phyloP scores from a whole-genome alignment of 352 stramenopile species.

The Phytophthora constricta region DNA sequence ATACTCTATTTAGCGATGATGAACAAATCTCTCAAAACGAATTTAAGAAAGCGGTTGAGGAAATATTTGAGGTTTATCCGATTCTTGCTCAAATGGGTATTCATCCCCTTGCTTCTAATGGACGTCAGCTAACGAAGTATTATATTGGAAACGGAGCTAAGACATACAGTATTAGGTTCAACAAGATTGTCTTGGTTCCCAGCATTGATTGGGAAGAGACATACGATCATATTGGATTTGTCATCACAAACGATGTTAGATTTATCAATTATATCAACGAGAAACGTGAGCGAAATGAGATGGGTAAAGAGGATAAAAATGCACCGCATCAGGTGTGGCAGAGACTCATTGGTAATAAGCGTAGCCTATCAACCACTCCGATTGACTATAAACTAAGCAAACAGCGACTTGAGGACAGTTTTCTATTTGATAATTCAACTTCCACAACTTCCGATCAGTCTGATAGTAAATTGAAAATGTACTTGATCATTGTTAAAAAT shows the following conservation, averaged over 20 bases:
- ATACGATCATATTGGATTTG: slow-evolving; percentile 7
- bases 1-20: not conserved
- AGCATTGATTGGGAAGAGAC: slow-evolving; percentile 19
- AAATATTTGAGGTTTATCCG: slow-evolving; percentile 24
- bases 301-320: too few species aligned
- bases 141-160: slow-evolving; percentile 19
- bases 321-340: too few species aligned
- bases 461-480: slow-evolving; percentile 20
- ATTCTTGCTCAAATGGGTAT: slow-evolving; percentile 20
- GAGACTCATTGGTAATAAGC: too few species aligned
- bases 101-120: slow-evolving; percentile 13
- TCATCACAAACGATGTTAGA: slow-evolving; percentile 4
- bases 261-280: slow-evolving; percentile 18
- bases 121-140: slow-evolving; percentile 18
- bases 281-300: too few species aligned
- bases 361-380: not conserved
- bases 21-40: not conserved
- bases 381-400: slow-evolving; percentile 7
- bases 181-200: slow-evolving; percentile 12
- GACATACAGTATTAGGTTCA: slow-evolving; percentile 17
- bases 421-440: too few species aligned
- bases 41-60: slow-evolving; percentile 9
- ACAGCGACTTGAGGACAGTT: slow-evolving; percentile 7
- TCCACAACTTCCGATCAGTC: too few species aligned
- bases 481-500: slow-evolving; percentile 21